Base-by-base conservation (phyloP, 176 grass and related monocot genomes). In the Puya raimondii region DNA sequence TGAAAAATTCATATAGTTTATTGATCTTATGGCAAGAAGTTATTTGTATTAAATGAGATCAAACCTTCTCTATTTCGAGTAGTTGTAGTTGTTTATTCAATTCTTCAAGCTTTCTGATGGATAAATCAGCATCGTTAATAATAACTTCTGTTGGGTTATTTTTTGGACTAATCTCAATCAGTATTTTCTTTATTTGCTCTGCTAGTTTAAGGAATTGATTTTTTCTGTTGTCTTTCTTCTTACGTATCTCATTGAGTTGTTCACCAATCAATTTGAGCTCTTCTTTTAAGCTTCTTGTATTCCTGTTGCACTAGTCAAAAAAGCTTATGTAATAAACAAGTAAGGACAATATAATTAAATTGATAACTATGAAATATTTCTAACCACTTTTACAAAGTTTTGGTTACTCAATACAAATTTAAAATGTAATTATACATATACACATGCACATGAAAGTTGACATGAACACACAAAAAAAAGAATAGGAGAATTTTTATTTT, bases 51-150 rank as follows among this genome's bases (percentile, higher is more conserved):
- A 27, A 69, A 64, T 15, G 13, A 10, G 10, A 56, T 48, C 20
- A 50, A 85, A 92, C 89, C 89, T 92, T 97, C 77, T 90, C 86
- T 26, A 7, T 67, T 15, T 82, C 79, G 14, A 97, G 86, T 23
- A 76, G 52, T 1, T 83, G 79, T 58, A 90, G 83, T 0, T 84
- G 64, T 11, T 78, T 73, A 74, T 76, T 79, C 26, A 92, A 82
- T 47, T 90, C 82, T 12, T 83, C 74, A 9, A 92, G 79, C 57
- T 70, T 90, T 12, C 80, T 74, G 2, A 75, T 49, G 66, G 89
- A 88, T 27, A 97, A 80, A 78, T 90, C 77, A 22, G 80, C 71
- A 64, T 68, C 11, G n/a, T 86, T 80, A 5, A 76, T 56, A 56
- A 10, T 15, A 10, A 27, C 7, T 0, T 9, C 48, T 1, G 51